These are phyloP conservation scores for Candida buenavistaensis DNA, from an alignment of 1,139 yeast genomes.

Conservation along the genomic window DNA sequence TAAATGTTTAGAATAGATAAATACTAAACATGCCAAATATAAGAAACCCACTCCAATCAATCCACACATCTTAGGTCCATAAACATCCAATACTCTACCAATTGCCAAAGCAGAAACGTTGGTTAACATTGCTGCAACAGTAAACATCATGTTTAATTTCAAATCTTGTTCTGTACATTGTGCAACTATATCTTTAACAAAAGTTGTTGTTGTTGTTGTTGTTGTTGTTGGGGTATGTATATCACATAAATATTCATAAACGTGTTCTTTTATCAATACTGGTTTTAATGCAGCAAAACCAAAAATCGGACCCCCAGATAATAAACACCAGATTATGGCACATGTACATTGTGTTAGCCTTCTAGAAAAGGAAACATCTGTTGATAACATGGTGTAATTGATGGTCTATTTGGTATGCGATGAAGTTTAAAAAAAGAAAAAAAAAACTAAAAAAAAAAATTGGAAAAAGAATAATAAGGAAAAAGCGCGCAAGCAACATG, in stretches of 20 bases:
- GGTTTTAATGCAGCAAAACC: conserved; percentile 53
- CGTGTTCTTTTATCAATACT: conserved; percentile 37
- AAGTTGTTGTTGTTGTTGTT: no score
- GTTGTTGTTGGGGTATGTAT: conserved; percentile 1
- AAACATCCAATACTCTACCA: conserved; percentile 41
- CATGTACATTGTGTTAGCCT: conserved; percentile 31
- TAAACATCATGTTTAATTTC: conserved; percentile 47
- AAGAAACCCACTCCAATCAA: conserved; percentile 40
- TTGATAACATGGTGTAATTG: conserved; percentile 7
- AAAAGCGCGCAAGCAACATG: no score
- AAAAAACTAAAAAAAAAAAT: no score
- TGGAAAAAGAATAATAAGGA: no score
- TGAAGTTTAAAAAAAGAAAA: no score
- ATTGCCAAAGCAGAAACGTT: conserved; percentile 44
- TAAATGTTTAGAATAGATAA: conserved; percentile 30
- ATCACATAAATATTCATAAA: conserved; percentile 40
- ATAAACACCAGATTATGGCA: conserved; percentile 45
- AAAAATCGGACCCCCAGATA: conserved; percentile 49
- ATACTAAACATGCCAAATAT: conserved; percentile 37
- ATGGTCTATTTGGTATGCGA: neutral
- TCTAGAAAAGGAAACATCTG: conserved; percentile 11
- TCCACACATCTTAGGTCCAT: conserved; percentile 47
- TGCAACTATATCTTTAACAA: conserved; percentile 18
- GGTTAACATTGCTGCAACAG: conserved; percentile 46
- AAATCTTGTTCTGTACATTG: conserved; percentile 44